phyloP scores from a whole-genome alignment of 1,139 yeast genomes.

The Debaryomyces psychrophilus region DNA sequence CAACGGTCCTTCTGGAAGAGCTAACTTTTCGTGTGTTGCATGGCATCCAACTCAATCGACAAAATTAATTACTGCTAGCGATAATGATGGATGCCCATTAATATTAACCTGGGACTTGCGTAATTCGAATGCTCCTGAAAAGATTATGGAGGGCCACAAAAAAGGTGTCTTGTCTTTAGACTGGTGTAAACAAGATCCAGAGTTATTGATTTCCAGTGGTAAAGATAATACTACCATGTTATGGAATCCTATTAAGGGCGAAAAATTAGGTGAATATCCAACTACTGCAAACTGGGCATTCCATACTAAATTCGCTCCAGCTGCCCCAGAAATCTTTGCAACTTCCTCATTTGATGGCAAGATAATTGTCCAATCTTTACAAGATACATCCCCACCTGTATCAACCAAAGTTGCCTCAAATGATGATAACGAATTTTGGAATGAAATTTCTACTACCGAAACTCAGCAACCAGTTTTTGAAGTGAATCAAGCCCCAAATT shows the following conservation, averaged over 20 bases:
- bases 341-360: constrained; percentile 93
- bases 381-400: constrained; percentile 70
- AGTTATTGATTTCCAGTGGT: constrained; percentile 81
- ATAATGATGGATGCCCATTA: constrained; percentile 77
- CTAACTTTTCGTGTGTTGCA: constrained; percentile 67
- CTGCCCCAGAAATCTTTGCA: constrained; percentile 88
- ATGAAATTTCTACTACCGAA: constrained; percentile 69
- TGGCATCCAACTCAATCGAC: constrained; percentile 92
- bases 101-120: constrained; percentile 93
- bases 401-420: constrained; percentile 49
- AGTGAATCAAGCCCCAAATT: constrained; percentile 80
- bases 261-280: constrained; percentile 83
- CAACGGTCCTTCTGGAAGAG: constrained; percentile 56
- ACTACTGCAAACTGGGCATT: constrained; percentile 94
- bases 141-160: constrained; percentile 74
- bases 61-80: constrained; percentile 84
- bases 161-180: constrained; percentile 89
- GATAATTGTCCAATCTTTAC: constrained; percentile 80
- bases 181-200: constrained; percentile 89
- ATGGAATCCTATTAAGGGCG: constrained; percentile 85
- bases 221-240: constrained; percentile 84
- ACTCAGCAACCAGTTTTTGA: constrained; percentile 73
- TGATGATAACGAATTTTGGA: constrained; percentile 81
- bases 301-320: constrained; percentile 83
- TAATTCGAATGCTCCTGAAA: constrained; percentile 87